These are phyloP conservation scores for Gossypium gossypioides DNA, from an alignment of 441 rosid genomes.

Conservation along the genomic window DNA sequence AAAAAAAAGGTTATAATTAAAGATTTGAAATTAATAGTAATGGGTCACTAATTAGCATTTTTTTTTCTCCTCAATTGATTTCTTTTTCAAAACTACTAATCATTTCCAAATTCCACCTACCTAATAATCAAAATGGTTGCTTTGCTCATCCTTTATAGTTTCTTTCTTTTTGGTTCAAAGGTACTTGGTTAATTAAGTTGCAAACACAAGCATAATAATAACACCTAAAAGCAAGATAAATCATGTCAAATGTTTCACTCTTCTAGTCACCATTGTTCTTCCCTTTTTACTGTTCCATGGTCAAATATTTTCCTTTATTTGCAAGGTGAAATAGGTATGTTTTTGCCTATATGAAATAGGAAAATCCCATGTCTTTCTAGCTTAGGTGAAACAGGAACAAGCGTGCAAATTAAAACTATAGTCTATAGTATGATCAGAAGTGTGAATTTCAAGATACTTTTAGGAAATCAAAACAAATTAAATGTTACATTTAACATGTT, in stretches of 20 bases:
- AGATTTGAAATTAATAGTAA: not conserved
- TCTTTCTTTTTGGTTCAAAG: not conserved
- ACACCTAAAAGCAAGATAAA: not conserved
- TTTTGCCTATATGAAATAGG: not conserved
- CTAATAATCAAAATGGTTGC: not conserved
- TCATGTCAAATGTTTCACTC: not conserved
- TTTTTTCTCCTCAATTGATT: not conserved
- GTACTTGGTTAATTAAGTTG: not conserved
- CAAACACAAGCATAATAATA: not conserved
- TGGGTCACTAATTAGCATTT: not conserved
- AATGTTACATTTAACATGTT: too few species aligned
- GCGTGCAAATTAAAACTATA: not conserved
- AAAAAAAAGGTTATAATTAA: not conserved
- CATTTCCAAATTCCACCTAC: not conserved
- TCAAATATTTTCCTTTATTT: not conserved
- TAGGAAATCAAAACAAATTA: too few species aligned
- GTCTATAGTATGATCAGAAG: not conserved
- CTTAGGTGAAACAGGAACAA: conserved; percentile 2
- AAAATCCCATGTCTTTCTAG: not conserved
- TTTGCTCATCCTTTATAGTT: not conserved
- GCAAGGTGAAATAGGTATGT: not conserved
- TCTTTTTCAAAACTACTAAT: not conserved
- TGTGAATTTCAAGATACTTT: not conserved
- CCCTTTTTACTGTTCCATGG: conserved; percentile 9
- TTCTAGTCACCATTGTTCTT: not conserved